Base-by-base conservation (phyloP, 2,329 filamentous ascomycete genomes). In the Clarireedia sp. region DNA sequence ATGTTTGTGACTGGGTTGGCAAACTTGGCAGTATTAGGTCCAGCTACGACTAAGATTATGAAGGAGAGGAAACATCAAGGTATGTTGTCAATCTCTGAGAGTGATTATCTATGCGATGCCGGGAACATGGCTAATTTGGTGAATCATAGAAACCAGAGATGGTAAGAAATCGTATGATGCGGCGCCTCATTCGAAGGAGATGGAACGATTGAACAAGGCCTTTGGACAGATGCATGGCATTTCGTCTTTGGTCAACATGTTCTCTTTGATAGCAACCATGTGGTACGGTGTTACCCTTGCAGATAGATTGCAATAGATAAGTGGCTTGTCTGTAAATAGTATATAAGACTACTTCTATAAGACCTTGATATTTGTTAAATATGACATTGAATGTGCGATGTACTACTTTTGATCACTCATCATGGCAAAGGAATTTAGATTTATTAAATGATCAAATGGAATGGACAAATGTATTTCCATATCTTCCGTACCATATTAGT, bases 91-190 rank as follows among this genome's bases (percentile, higher is more conserved):
- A 54, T 37, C 14, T 23, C 17, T 9, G 24, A 48, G 23, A 23
- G 23, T 52, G 24, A 16, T 47, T 48, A 21, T 59, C 12, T 41
- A 26, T 45, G 16, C 29, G 10, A 33, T 33, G 5, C 4, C 14
- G 29, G 50, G 9, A 26, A 9, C 3, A 12, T 47, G 29, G 33
- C 29, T 19, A 12, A 33, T 33, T 33, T 33, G 29, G 10, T 17
- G 19, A 36, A n/a, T 36, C 54, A 44, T 58, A 84, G 91, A 92
- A 76, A 90, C 86, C 59, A 83, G 86, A 65, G 92, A 96, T 68
- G 90, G 90, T 54, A 96, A 95, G 78, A 88, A 87, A 69, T 89
- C 85, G 71, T 88, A 87, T 66, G 90, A 95, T 61, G 74, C 81
- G 51, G 79, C 84, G 1, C 88, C 90, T 40, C 89, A 95, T 66